phyloP scores from a whole-genome alignment of 352 stramenopile species.

The Phytophthora citrophthora region DNA sequence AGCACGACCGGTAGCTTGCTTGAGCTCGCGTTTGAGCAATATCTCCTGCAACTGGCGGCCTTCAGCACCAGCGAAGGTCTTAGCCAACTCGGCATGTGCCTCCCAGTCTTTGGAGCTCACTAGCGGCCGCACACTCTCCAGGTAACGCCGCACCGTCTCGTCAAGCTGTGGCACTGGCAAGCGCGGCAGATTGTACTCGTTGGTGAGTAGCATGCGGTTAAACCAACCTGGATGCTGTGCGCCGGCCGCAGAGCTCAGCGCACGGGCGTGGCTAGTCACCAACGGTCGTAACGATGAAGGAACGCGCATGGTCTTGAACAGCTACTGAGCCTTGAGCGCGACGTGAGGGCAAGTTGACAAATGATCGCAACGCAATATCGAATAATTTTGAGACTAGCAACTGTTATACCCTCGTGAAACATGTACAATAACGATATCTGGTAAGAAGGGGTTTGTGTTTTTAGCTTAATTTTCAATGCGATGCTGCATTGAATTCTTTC shows the following conservation, averaged over 20 bases:
- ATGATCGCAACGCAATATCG: constrained; percentile 28
- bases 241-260: constrained; percentile 28
- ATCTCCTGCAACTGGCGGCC: constrained; percentile 66
- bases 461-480: too few relatives aligned
- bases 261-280: constrained; percentile 10
- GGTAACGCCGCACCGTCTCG: constrained; percentile 90
- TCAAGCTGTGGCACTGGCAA: constrained; percentile 91
- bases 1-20: constrained; percentile 75
- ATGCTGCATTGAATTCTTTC: too few relatives aligned
- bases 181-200: constrained; percentile 79
- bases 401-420: too few relatives aligned
- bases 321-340: background rate
- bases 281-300: constrained; percentile 21
- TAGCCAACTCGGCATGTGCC: constrained; percentile 67
- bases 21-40: constrained; percentile 75
- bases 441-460: too few relatives aligned
- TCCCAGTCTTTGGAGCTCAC: constrained; percentile 66
- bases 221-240: constrained; percentile 66
- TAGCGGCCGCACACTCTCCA: constrained; percentile 82
- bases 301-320: constrained; percentile 33
- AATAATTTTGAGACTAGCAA: background rate
- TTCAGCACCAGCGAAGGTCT: constrained; percentile 59
- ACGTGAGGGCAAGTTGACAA: constrained; percentile 20
- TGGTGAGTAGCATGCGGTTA: constrained; percentile 75
- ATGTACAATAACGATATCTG: too few relatives aligned